Base-by-base conservation (phyloP, 2,329 filamentous ascomycete species). In the Neonectria neomacrospora region DNA sequence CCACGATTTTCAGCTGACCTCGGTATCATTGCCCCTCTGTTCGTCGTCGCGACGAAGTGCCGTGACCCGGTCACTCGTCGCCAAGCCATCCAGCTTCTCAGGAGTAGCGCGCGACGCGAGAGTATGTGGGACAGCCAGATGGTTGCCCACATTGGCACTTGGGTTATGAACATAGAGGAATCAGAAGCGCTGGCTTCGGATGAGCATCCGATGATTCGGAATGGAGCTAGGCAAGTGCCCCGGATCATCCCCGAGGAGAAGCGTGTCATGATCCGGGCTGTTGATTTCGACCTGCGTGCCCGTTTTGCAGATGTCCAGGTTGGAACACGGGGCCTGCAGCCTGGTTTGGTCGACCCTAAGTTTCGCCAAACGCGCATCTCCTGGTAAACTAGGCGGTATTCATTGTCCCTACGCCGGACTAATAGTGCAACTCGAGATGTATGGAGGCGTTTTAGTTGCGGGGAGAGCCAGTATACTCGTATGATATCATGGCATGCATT, bases 81-180 rank as follows among this genome's bases (percentile, higher is more conserved):
- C 18, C 84, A 86, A 65, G 89, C 89, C 8, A 88, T 91, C 44
- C 81, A 86, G 73, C 75, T 91, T 39, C 77, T 91, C 58, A 81
- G 82, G 54, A 86, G 82, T 67, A 88, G 85, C 70, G 84, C 87
- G 8, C 82, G 88, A 48, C 81, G 88, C 52, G 90, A 91, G 76
- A 89, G 87, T 22, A 88, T 91, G 82, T 91, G 89, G 89, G 89
- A 92, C 70, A 89, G 85, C 69, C 83, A 86, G 66, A 80, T 88
- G 63, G 80, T 82, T 11, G 85, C 86, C 1, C 81, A 81, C 8
- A 87, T 88, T 67, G 83, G 81, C 50, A 80, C 79, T 61, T 88
- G 85, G 85, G 80, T 88, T 39, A 82, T 85, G 73, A 76, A 80
- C 9, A 79, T 88, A 16, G 86, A 88, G 67, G 86, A 88, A 67